These are phyloP conservation scores for Lasiosphaeris hirsuta DNA, from an alignment of 495 filamentous ascomycete genomes.

Conservation along the genomic window DNA sequence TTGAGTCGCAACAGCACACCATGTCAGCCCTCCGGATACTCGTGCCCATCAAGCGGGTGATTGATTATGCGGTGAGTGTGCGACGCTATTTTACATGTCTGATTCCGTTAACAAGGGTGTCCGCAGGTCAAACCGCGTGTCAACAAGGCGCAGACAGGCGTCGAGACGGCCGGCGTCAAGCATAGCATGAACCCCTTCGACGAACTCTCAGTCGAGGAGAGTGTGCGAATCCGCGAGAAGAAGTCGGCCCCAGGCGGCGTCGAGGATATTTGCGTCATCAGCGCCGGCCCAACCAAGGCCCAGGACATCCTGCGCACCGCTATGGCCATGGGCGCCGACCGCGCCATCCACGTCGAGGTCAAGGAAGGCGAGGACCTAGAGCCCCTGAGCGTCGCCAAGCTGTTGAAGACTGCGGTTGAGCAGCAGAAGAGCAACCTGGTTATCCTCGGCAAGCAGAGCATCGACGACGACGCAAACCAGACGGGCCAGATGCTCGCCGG, in stretches of 20 bases:
- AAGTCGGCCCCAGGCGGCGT: conserved; percentile 58
- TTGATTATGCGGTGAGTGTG: conserved; percentile 89
- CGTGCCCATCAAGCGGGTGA: conserved; percentile 95
- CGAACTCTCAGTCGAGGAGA: conserved; percentile 95
- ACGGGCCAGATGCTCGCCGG: conserved; percentile 98
- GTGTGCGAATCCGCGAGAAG: conserved; percentile 86
- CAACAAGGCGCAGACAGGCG: conserved; percentile 90
- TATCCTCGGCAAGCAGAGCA: conserved; percentile 93
- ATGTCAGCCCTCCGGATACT: conserved; percentile 91
- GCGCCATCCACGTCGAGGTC: conserved; percentile 77
- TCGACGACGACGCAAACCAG: conserved; percentile 94
- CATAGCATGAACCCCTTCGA: conserved; percentile 99
- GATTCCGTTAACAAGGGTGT: background rate
- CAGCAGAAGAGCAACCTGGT: conserved; percentile 86
- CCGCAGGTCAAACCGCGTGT: conserved; percentile 91
- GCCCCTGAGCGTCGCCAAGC: conserved; percentile 85
- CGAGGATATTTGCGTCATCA: conserved; percentile 84
- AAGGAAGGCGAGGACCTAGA: conserved; percentile 68
- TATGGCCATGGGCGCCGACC: conserved; percentile 98
- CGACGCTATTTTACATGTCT: background rate
- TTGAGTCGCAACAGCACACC: conserved; percentile 23
- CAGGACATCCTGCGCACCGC: conserved; percentile 86
- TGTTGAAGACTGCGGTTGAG: conserved; percentile 72
- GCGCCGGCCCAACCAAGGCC: conserved; percentile 81
- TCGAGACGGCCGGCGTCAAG: conserved; percentile 89